These are phyloP conservation scores for Petasospora fabianii DNA, from an alignment of 1,139 yeast genomes.

Conservation along the genomic window DNA sequence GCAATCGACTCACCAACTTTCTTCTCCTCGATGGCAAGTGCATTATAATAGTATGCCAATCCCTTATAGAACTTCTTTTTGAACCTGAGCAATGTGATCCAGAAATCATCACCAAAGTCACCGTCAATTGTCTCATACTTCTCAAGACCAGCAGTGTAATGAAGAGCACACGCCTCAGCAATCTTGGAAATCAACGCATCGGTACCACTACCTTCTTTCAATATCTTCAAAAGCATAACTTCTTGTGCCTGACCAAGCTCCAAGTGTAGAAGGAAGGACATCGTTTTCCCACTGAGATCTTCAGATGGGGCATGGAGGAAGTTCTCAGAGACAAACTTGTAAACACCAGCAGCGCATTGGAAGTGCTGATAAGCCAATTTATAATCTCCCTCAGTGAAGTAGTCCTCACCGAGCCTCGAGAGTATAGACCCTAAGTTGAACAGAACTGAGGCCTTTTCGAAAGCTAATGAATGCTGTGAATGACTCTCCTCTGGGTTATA, in stretches of 20 bases:
- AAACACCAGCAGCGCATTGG: constrained; percentile 80
- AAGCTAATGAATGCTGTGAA: constrained; percentile 67
- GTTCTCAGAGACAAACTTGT: constrained; percentile 67
- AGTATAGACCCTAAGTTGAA: constrained; percentile 68
- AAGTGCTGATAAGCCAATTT: constrained; percentile 60
- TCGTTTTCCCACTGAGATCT: constrained; percentile 70
- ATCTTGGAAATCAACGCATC: constrained; percentile 72
- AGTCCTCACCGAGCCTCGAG: constrained; percentile 43
- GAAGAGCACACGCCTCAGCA: constrained; percentile 55
- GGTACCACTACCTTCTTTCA: constrained; percentile 45
- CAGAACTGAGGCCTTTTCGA: constrained; percentile 82
- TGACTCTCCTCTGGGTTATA: constrained; percentile 51
- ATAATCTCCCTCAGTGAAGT: constrained; percentile 42
- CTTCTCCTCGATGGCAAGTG: constrained; percentile 35
- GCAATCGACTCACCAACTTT: constrained; percentile 81
- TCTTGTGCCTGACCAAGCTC: constrained; percentile 91
- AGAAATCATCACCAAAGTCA: constrained; percentile 39
- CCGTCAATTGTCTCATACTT: constrained; percentile 39
- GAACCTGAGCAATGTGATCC: constrained; percentile 40
- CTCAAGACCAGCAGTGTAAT: constrained; percentile 48
- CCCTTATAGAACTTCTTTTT: constrained; percentile 45
- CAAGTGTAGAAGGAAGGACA: constrained; percentile 58
- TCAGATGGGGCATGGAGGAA: constrained; percentile 87
- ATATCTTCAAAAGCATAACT: constrained; percentile 62
- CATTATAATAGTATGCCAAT: constrained; percentile 41